phyloP scores from a whole-genome alignment of 2,329 filamentous ascomycete genomes.

The Aureobasidium sp. region DNA sequence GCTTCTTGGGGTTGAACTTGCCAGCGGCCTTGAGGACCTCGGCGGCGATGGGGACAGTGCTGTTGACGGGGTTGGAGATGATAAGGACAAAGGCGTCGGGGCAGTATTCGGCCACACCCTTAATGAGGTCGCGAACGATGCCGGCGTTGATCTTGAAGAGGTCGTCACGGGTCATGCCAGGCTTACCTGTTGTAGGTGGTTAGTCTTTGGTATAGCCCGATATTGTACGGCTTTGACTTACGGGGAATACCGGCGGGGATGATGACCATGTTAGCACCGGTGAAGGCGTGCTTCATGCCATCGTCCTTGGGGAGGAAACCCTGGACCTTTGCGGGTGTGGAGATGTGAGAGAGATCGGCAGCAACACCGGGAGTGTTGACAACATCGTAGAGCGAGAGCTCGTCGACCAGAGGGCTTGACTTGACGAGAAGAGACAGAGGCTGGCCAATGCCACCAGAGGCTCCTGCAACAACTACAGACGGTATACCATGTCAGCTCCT shows the following conservation, averaged over 20 bases:
- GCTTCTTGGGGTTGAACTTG: constrained; percentile 89
- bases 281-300: constrained; percentile 80
- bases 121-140: constrained; percentile 89
- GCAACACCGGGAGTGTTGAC: constrained; percentile 97
- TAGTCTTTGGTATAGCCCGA: neutral
- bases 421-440: constrained; percentile 95
- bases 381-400: constrained; percentile 97
- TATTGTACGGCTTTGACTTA: constrained; percentile 31
- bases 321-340: constrained; percentile 74
- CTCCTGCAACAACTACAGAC: constrained; percentile 69
- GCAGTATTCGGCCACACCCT: constrained; percentile 76
- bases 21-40: constrained; percentile 91
- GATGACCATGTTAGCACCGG: constrained; percentile 89
- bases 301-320: constrained; percentile 81
- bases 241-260: constrained; percentile 97
- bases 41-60: constrained; percentile 92
- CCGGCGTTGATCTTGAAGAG: constrained; percentile 99
- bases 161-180: constrained; percentile 98
- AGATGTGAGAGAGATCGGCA: constrained; percentile 95
- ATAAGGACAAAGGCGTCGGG: constrained; percentile 93
- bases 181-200: constrained; percentile 64
- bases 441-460: constrained; percentile 92
- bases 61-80: constrained; percentile 99
- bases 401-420: constrained; percentile 75
- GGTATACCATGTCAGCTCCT: neutral